Conservation (phyloP, 148 eudicot genomes). For the Chenopodium quinoa region DNA sequence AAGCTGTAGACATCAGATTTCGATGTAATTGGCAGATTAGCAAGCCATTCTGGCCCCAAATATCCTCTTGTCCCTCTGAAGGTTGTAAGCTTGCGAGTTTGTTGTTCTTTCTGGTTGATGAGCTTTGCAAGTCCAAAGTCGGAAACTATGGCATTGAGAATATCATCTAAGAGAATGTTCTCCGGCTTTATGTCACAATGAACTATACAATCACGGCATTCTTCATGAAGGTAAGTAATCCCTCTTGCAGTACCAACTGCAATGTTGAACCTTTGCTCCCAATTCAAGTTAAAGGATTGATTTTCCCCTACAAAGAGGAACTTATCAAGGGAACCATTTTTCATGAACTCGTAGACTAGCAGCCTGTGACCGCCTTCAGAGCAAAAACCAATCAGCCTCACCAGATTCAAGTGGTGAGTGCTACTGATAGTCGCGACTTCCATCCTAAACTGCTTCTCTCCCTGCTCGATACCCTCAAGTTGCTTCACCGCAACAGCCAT, state of each 20-base stretch:
- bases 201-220: constrained; percentile 80
- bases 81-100: constrained; percentile 41
- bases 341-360: constrained; percentile 83
- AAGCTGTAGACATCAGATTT: constrained; percentile 85
- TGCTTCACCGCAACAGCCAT: constrained; percentile 68
- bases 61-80: constrained; percentile 88
- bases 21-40: constrained; percentile 72
- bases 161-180: constrained; percentile 74
- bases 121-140: constrained; percentile 93
- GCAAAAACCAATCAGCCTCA: constrained; percentile 79
- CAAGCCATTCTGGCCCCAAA: constrained; percentile 87
- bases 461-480: constrained; percentile 83
- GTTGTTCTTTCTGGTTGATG: constrained; percentile 39
- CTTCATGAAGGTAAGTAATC: constrained; percentile 83
- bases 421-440: constrained; percentile 89
- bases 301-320: constrained; percentile 49
- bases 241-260: constrained; percentile 78
- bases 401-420: constrained; percentile 83
- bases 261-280: constrained; percentile 65
- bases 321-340: constrained; percentile 71
- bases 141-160: constrained; percentile 62
- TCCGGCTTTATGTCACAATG: constrained; percentile 94
- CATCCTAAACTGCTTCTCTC: constrained; percentile 87
- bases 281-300: constrained; percentile 41
- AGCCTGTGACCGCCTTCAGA: constrained; percentile 86